These are phyloP conservation scores for Penicillium carneum DNA, from an alignment of 2,329 filamentous ascomycete genomes.

Conservation along the genomic window DNA sequence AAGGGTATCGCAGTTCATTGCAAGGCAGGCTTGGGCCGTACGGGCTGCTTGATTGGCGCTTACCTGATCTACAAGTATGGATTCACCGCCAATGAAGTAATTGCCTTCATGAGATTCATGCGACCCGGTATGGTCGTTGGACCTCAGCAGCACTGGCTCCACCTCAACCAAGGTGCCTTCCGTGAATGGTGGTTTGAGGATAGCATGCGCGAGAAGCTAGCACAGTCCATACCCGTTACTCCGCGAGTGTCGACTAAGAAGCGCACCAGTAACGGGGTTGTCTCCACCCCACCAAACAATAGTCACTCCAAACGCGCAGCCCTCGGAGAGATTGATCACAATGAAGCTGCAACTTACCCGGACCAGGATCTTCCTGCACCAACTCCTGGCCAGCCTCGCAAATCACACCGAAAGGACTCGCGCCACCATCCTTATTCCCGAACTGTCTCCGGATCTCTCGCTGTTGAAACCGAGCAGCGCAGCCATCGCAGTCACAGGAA, in stretches of 20 bases:
- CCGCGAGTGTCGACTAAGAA: slow-evolving; percentile 63
- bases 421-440: slow-evolving; percentile 76
- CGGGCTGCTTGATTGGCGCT: slow-evolving; percentile 93
- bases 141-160: slow-evolving; percentile 97
- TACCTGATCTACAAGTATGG: slow-evolving; percentile 97
- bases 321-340: slow-evolving; percentile 91
- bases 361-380: slow-evolving; percentile 94
- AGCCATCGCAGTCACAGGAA: slow-evolving; percentile 62
- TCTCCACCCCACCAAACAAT: slow-evolving; percentile 83
- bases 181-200: slow-evolving; percentile 95
- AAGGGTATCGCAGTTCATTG: slow-evolving; percentile 97
- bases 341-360: slow-evolving; percentile 61
- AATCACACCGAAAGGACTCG: slow-evolving; percentile 77
- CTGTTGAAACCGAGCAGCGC: slow-evolving; percentile 52
- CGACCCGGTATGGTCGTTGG: slow-evolving; percentile 98
- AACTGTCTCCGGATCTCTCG: slow-evolving; percentile 57
- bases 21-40: slow-evolving; percentile 94
- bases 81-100: slow-evolving; percentile 96
- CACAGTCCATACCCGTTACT: slow-evolving; percentile 68
- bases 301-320: slow-evolving; percentile 78
- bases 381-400: slow-evolving; percentile 92
- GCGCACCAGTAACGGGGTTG: slow-evolving; percentile 71
- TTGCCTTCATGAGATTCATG: slow-evolving; percentile 99
- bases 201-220: slow-evolving; percentile 79
- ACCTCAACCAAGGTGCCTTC: slow-evolving; percentile 95